These are phyloP conservation scores for Rhodosporidiobolus sp. DNA, from an alignment of 768 basidiomycete genomes.

Conservation along the genomic window DNA sequence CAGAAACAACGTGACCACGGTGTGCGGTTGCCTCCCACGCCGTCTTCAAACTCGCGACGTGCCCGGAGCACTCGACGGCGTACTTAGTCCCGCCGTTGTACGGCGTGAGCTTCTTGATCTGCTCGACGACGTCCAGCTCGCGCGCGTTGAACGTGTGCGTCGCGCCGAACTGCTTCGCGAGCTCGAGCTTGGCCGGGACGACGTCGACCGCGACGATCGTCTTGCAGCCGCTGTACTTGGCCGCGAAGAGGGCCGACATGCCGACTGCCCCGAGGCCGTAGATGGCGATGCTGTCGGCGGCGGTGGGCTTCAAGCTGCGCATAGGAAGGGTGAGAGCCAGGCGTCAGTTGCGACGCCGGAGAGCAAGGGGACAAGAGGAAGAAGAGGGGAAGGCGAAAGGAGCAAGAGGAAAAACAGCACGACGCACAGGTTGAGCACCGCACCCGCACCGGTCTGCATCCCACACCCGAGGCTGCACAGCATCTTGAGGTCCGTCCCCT, in stretches of 20 bases:
- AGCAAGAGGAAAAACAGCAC: not conserved
- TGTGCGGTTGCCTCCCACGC: slow-evolving; percentile 29
- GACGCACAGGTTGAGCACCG: slow-evolving; percentile 14
- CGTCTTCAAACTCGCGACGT: slow-evolving; percentile 21
- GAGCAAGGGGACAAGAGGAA: too few relatives aligned
- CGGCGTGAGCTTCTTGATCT: slow-evolving; percentile 27
- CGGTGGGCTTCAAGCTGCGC: slow-evolving; percentile 21
- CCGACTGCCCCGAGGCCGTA: slow-evolving; percentile 43
- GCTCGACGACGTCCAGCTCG: slow-evolving; percentile 24
- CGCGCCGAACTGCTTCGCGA: slow-evolving; percentile 40
- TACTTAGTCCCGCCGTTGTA: slow-evolving; percentile 32
- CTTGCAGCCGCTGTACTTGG: slow-evolving; percentile 22
- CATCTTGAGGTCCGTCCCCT: slow-evolving; percentile 26
- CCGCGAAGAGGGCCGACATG: slow-evolving; percentile 37
- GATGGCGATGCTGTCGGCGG: slow-evolving; percentile 29
- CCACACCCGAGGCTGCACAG: slow-evolving; percentile 42
- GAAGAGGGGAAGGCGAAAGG: not conserved
- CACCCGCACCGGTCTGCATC: slow-evolving; percentile 37
- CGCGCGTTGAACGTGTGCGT: slow-evolving; percentile 38
- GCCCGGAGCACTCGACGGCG: slow-evolving; percentile 40
- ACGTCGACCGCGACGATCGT: slow-evolving; percentile 42
- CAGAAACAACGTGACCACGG: slow-evolving; percentile 9
- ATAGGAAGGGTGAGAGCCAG: too few relatives aligned
- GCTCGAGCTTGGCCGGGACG: slow-evolving; percentile 21
- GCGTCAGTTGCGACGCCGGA: too few relatives aligned